A percentile compares a stretch with the other conserved stretches of the same genome.
Conservation (phyloP, 2,329 filamentous ascomycete species). For the Phialocephala subalpina region DNA sequence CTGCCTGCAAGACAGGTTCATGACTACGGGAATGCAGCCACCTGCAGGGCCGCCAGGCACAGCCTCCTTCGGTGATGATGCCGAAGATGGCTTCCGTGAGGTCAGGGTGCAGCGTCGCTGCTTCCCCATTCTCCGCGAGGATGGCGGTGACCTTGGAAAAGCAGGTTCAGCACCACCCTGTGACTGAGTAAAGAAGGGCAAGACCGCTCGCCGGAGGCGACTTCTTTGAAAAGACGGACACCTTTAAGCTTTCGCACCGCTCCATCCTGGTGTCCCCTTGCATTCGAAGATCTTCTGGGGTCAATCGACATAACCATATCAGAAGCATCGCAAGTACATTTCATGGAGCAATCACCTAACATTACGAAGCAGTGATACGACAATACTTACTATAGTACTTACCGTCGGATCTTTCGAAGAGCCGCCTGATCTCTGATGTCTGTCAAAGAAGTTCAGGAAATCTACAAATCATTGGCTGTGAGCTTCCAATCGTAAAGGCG, state of each 20-base stretch:
- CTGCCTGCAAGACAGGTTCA: slow-evolving; percentile 17
- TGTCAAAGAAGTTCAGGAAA: slow-evolving; percentile 12
- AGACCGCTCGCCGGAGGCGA: slow-evolving; percentile 31
- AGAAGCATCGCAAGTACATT: slow-evolving; percentile 16
- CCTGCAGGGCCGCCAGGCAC: slow-evolving; percentile 22
- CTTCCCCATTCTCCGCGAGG: slow-evolving; percentile 21
- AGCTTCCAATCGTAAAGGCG: slow-evolving; percentile 36
- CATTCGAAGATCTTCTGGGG: slow-evolving; percentile 28
- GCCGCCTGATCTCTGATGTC: slow-evolving; percentile 26
- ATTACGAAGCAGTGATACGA: slow-evolving; percentile 22
- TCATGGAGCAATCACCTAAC: slow-evolving; percentile 7
- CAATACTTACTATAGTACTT: slow-evolving; percentile 15
- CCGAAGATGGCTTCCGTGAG: slow-evolving; percentile 25
- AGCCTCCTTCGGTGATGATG: slow-evolving; percentile 21
- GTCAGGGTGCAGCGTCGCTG: slow-evolving; percentile 32
- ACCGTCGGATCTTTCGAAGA: slow-evolving; percentile 18
- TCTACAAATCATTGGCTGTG: slow-evolving; percentile 37
- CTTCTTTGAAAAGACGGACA: slow-evolving; percentile 41
- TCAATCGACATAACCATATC: slow-evolving; percentile 17
- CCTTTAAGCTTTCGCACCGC: slow-evolving; percentile 32
- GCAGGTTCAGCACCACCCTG: background rate
- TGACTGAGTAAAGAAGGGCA: slow-evolving; percentile 34
- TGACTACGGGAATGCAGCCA: slow-evolving; percentile 14
- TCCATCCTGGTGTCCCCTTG: slow-evolving; percentile 39
- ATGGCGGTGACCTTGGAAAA: background rate